Conservation (phyloP, 2,329 filamentous ascomycete species). For the Monilinia fructicola region DNA sequence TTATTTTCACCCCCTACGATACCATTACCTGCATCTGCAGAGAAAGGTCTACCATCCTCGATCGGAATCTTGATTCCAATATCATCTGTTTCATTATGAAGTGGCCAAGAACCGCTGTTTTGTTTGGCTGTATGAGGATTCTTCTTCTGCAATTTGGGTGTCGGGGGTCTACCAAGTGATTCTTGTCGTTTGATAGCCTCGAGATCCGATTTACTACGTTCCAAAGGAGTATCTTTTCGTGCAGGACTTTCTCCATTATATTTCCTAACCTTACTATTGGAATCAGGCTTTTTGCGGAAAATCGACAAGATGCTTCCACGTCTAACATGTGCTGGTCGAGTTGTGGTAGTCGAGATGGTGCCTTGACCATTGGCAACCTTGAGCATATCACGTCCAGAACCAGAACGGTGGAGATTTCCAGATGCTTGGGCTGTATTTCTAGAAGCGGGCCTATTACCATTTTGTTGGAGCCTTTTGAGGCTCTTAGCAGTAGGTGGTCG, state of each 20-base stretch:
- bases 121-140: constrained; percentile 36
- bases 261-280: constrained; percentile 54
- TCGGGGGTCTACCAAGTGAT: neutral
- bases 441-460: constrained; percentile 23
- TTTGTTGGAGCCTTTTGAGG: constrained; percentile 19
- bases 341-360: constrained; percentile 17
- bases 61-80: constrained; percentile 30
- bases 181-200: constrained; percentile 15
- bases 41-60: constrained; percentile 38
- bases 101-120: constrained; percentile 50
- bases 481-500: constrained; percentile 34
- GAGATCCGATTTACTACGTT: constrained; percentile 57
- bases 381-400: constrained; percentile 41
- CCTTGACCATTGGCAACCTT: constrained; percentile 22
- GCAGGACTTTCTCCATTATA: constrained; percentile 58
- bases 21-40: constrained; percentile 24
- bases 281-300: constrained; percentile 61
- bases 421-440: constrained; percentile 33
- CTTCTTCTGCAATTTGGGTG: constrained; percentile 50
- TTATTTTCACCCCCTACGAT: constrained; percentile 25
- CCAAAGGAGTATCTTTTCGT: constrained; percentile 60
- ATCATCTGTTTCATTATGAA: constrained; percentile 37
- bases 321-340: constrained; percentile 41
- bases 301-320: constrained; percentile 57
- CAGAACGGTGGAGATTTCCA: constrained; percentile 43